A percentile compares a stretch with the other conserved stretches of the same genome.
phyloP scores from a whole-genome alignment of 2,329 filamentous ascomycete species.

The Alternaria sp. region DNA sequence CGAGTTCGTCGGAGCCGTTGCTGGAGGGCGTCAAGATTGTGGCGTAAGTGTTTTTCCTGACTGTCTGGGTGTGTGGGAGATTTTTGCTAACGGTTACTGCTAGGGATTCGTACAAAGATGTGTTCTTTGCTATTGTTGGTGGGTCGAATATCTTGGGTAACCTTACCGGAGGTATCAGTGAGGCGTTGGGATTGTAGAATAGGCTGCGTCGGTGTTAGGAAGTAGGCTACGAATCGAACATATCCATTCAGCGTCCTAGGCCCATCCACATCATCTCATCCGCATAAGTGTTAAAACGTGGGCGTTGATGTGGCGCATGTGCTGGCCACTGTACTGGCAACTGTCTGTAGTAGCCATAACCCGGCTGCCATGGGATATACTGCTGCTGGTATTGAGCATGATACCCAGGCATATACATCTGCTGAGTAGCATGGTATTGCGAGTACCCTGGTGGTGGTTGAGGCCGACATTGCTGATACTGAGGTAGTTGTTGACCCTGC shows the following conservation, averaged over 20 bases:
- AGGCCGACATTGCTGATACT: neutral
- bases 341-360: neutral
- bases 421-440: neutral
- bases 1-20: constrained; percentile 6
- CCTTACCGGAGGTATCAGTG: constrained; percentile 21
- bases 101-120: constrained; percentile 24
- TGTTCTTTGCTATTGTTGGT: constrained; percentile 12
- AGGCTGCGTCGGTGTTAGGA: neutral
- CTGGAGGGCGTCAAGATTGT: constrained; percentile 11
- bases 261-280: neutral
- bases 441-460: neutral
- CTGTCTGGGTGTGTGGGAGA: neutral
- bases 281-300: neutral
- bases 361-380: neutral
- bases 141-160: constrained; percentile 16
- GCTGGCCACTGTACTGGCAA: neutral
- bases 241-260: neutral
- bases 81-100: neutral
- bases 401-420: neutral
- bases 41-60: constrained; percentile 1
- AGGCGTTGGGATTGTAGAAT: constrained; percentile 5
- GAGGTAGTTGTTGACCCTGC: neutral
- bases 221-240: neutral
- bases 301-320: neutral
- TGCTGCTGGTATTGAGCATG: neutral